Evolutionary conservation across 108 stramenopile genomes (phyloP).

Genomic region (Cylindrotheca fusiformis): DNA sequence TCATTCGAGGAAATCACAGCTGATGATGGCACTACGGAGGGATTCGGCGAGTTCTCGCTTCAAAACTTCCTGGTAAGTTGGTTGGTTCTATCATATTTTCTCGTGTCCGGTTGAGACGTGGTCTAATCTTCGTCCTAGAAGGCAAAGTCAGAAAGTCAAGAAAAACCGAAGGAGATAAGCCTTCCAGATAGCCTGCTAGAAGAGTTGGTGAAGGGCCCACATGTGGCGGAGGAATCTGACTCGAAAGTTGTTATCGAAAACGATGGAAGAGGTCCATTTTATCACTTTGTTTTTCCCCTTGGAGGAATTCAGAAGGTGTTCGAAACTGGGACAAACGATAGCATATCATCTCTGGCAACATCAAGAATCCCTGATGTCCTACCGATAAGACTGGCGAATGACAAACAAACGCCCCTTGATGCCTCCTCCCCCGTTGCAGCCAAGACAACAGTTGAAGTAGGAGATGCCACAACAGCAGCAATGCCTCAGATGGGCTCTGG

Average conservation of each 20-base stretch:
- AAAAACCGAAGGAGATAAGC: too few relatives aligned
- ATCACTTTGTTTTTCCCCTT: slow-evolving; percentile 18
- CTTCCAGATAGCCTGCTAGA: too few relatives aligned
- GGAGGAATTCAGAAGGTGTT: slow-evolving; percentile 4
- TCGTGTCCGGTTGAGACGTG: too few relatives aligned
- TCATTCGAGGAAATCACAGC: slow-evolving; percentile 10
- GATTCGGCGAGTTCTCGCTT: too few relatives aligned
- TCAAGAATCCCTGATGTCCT: slow-evolving; percentile 26
- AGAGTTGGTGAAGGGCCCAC: too few relatives aligned
- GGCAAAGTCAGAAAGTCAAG: too few relatives aligned
- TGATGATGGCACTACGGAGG: neutral
- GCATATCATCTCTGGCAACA: slow-evolving; percentile 3
- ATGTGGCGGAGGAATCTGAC: neutral
- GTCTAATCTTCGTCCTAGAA: too few relatives aligned
- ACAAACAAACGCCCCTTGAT: slow-evolving; percentile 20
- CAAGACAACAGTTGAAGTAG: neutral
- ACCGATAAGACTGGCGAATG: slow-evolving; percentile 25
- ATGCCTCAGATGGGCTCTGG: too few relatives aligned
- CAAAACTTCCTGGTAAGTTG: slow-evolving; percentile 3
- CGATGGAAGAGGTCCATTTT: slow-evolving; percentile 17
- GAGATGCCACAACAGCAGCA: too few relatives aligned
- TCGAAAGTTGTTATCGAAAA: slow-evolving; percentile 8
- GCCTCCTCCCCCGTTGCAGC: slow-evolving; percentile 18
- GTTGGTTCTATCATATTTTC: too few relatives aligned
- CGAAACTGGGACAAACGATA: neutral